These are phyloP conservation scores for Didymella arachidicola DNA, from an alignment of 2,329 filamentous ascomycete species.

Conservation along the genomic window DNA sequence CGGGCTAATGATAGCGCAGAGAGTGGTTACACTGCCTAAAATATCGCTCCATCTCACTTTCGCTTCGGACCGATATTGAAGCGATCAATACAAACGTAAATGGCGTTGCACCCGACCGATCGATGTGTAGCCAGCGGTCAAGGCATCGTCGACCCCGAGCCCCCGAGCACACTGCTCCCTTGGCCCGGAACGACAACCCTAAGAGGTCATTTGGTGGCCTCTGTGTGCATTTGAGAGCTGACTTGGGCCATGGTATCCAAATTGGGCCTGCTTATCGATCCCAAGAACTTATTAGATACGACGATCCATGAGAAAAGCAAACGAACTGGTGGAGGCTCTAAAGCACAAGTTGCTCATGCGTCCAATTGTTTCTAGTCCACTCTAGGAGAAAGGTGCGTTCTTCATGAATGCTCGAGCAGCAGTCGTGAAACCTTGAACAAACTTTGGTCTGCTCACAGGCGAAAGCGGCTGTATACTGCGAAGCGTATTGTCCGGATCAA, in stretches of 20 bases:
- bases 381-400: background rate
- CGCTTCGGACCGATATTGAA: conserved; percentile 2
- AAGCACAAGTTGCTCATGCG: background rate
- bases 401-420: background rate
- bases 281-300: background rate
- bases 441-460: background rate
- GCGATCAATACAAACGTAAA: background rate
- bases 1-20: background rate
- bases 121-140: background rate
- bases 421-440: background rate
- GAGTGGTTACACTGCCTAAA: conserved; percentile 8
- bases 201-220: background rate
- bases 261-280: conserved; percentile 1
- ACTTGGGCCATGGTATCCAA: background rate
- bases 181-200: background rate
- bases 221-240: background rate
- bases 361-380: background rate
- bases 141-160: background rate
- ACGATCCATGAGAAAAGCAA: background rate
- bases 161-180: background rate
- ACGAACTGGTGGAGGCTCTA: background rate
- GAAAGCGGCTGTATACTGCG: background rate
- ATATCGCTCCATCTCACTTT: conserved; percentile 1
- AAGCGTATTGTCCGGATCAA: background rate
- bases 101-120: background rate